Evolutionary conservation across 208 protist species (phyloP).

Genomic region (Crithidia mellificae): DNA sequence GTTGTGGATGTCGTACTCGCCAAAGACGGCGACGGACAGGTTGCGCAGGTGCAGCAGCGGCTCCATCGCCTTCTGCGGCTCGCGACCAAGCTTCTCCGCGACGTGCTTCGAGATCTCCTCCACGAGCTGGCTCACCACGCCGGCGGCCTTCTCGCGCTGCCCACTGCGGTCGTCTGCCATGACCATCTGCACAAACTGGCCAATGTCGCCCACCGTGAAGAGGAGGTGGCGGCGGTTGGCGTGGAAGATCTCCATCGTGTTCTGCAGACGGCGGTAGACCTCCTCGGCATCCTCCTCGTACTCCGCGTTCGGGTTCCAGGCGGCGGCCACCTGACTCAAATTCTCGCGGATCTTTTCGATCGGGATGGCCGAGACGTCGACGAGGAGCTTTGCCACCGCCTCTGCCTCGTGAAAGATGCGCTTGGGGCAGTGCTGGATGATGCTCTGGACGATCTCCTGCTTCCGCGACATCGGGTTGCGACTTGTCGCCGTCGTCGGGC

Average conservation of each 20-base stretch:
- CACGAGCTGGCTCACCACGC: conserved; percentile 92
- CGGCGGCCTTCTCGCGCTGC: conserved; percentile 80
- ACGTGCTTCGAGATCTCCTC: conserved; percentile 98
- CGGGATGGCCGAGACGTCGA: conserved; percentile 85
- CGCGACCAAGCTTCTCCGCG: conserved; percentile 92
- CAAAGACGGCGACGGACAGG: conserved; percentile 97
- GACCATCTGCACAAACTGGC: conserved; percentile 83
- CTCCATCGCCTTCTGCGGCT: conserved; percentile 95
- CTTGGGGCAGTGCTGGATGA: conserved; percentile 84
- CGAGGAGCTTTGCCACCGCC: conserved; percentile 77
- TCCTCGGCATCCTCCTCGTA: conserved; percentile 89
- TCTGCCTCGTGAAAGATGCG: conserved; percentile 85
- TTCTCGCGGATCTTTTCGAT: conserved; percentile 91
- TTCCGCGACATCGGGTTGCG: conserved; percentile 40
- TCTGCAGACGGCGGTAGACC: conserved; percentile 66
- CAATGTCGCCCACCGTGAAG: conserved; percentile 90
- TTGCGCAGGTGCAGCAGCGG: conserved; percentile 93
- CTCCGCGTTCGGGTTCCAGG: conserved; percentile 91
- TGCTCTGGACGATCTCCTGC: conserved; percentile 69
- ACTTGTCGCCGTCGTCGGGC: conserved; percentile 10
- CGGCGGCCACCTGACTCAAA: conserved; percentile 79
- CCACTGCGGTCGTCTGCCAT: conserved; percentile 76
- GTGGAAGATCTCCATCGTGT: conserved; percentile 80
- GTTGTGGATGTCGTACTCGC: conserved; percentile 91
- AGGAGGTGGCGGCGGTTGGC: conserved; percentile 78